Evolutionary conservation across 352 stramenopile genomes (phyloP).

Genomic region (Lagenidium giganteum): DNA sequence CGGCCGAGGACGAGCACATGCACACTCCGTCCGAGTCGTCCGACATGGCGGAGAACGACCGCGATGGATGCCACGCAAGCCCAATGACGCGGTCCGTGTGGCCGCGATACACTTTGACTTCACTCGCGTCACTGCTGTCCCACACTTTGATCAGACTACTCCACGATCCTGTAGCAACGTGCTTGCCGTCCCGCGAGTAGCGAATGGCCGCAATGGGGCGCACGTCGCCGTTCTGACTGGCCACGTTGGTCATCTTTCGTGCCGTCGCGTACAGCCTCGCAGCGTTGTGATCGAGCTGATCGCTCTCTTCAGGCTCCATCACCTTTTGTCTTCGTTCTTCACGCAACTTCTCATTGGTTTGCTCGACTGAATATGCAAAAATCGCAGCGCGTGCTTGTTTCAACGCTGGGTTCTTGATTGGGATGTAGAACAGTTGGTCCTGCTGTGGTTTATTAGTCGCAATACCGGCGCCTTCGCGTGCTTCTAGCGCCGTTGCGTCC

Average conservation of each 20-base stretch:
- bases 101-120: constrained; percentile 69
- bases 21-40: constrained; percentile 38
- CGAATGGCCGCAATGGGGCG: constrained; percentile 71
- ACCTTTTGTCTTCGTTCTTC: constrained; percentile 30
- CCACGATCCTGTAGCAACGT: constrained; percentile 88
- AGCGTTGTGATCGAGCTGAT: constrained; percentile 49
- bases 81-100: constrained; percentile 78
- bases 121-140: constrained; percentile 58
- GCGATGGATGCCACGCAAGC: constrained; percentile 68
- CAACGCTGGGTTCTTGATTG: constrained; percentile 64
- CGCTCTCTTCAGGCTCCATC: constrained; percentile 22
- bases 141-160: constrained; percentile 91
- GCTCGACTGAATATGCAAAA: constrained; percentile 54
- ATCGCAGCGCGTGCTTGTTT: constrained; percentile 72
- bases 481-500: constrained; percentile 2
- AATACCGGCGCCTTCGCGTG: background rate
- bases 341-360: constrained; percentile 43
- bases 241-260: constrained; percentile 67
- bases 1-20: constrained; percentile 57
- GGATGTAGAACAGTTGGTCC: constrained; percentile 74
- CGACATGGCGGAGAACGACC: constrained; percentile 36
- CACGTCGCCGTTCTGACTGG: constrained; percentile 92
- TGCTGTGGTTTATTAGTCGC: constrained; percentile 25
- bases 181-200: constrained; percentile 41
- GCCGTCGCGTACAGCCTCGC: constrained; percentile 67